Base-by-base conservation (phyloP, 306 rosid genomes). In the Arachis stenosperma region DNA sequence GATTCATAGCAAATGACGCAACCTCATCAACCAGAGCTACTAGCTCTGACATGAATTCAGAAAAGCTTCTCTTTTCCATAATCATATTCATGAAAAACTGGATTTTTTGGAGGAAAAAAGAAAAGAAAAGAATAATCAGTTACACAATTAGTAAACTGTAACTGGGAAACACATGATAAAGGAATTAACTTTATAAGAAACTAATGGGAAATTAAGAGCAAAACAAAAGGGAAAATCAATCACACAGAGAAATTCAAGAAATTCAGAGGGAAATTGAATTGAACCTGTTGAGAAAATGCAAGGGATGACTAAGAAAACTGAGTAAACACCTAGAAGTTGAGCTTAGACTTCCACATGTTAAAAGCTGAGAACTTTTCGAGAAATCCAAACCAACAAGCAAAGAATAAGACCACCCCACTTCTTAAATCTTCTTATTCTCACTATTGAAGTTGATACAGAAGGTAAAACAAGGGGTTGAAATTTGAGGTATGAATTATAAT, bases 11-110 rank as follows among this genome's bases (percentile, higher is more conserved):
- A 53, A 77, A 33, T 3, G 81, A 80, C 75, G 79, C 84, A 68
- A 90, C 84, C 81, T 84, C 87, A 67, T 74, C 79, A 2, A 65
- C 83, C 66, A 81, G 70, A 42, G 54, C 78, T 53, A 80, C 66
- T 27, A 74, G 75, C 78, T 84, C 86, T 13, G 78, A 71, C 58
- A 86, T 17, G 46, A 80, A 40, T 41, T 85, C 87, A 54, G 61
- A 55, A 69, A 79, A 79, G 2, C 77, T 55, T 15, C 65, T 74
- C 3, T 57, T 60, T 43, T 79, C 88, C 71, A 66, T 74, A 85
- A 75, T 75, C 52, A 60, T 30, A 66, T 70, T 61, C 17, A 15
- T 61, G 52, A 51, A 39, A 65, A 22, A 22, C 52, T 30, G 50
- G 4, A 43, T 17, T 15, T 40, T 78, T 57, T 12, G 9, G 10